Percentiles rank a stretch among this genome's conserved stretches.
These are phyloP conservation scores for Psilocybe cyanescens DNA, from an alignment of 768 basidiomycete species.

Conservation along the genomic window DNA sequence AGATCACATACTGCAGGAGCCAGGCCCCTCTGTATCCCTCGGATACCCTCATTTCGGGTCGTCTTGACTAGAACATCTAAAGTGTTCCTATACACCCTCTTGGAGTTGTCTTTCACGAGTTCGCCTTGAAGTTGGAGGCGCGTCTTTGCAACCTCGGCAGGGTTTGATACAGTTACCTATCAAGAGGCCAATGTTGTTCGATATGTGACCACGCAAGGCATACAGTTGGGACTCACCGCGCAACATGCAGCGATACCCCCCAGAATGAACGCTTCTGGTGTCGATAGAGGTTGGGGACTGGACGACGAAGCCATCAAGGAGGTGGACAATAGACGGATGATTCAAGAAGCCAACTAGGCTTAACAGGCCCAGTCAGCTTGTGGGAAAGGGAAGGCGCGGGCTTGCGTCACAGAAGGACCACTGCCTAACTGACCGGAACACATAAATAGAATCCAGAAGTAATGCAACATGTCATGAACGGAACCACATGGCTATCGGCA, in stretches of 20 bases:
- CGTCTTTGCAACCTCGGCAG: slow-evolving; percentile 1
- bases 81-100: background rate
- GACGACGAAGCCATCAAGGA: background rate
- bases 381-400: background rate
- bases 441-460: background rate
- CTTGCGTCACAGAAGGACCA: background rate
- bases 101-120: background rate
- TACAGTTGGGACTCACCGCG: background rate
- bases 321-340: background rate
- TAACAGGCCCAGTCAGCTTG: background rate
- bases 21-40: background rate
- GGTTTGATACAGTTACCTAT: background rate
- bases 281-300: background rate
- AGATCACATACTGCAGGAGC: background rate
- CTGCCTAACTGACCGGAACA: background rate
- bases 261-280: background rate
- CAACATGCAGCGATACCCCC: background rate
- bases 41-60: background rate
- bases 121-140: background rate
- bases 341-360: background rate
- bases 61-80: background rate
- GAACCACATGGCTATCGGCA: too few relatives aligned
- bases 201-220: background rate
- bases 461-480: background rate
- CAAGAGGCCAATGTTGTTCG: background rate